phyloP scores from a whole-genome alignment of 2,329 filamentous ascomycete genomes.

The Phialophora macrospora region DNA sequence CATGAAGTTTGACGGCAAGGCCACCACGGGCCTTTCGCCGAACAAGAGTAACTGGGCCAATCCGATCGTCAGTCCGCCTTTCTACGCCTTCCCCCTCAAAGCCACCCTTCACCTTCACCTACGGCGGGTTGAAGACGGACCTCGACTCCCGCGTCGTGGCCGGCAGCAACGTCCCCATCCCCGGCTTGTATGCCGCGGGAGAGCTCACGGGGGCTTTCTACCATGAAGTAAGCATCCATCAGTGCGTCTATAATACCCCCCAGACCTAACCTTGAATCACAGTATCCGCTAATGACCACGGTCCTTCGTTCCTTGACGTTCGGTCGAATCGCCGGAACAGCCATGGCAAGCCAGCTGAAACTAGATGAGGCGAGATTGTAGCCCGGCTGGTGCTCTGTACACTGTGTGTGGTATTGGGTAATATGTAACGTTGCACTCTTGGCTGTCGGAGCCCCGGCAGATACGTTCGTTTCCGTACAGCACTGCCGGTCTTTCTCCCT shows the following conservation, averaged over 20 bases:
- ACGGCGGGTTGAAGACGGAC: constrained; percentile 46
- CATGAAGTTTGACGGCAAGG: constrained; percentile 47
- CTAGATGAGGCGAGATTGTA: background rate
- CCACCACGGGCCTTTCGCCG: constrained; percentile 43
- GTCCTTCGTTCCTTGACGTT: constrained; percentile 32
- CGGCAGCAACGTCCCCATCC: constrained; percentile 48
- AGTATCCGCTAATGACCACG: constrained; percentile 29
- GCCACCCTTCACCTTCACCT: constrained; percentile 42
- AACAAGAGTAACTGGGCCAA: constrained; percentile 50
- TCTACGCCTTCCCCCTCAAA: constrained; percentile 43
- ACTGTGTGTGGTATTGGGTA: background rate
- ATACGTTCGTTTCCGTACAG: too few relatives aligned
- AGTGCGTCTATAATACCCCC: background rate
- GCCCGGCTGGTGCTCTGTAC: background rate
- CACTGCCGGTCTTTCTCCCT: too few relatives aligned
- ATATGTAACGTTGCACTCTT: too few relatives aligned
- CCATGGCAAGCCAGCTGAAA: constrained; percentile 3
- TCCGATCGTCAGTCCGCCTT: constrained; percentile 46
- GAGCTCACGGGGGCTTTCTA: constrained; percentile 32
- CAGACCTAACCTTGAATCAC: background rate
- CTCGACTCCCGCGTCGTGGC: constrained; percentile 46
- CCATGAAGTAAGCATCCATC: constrained; percentile 20
- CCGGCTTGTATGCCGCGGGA: constrained; percentile 36
- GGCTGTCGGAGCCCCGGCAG: too few relatives aligned
- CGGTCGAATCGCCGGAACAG: constrained; percentile 28